phyloP scores from a whole-genome alignment of 768 basidiomycete genomes.

The Glaciozyma antarctica region DNA sequence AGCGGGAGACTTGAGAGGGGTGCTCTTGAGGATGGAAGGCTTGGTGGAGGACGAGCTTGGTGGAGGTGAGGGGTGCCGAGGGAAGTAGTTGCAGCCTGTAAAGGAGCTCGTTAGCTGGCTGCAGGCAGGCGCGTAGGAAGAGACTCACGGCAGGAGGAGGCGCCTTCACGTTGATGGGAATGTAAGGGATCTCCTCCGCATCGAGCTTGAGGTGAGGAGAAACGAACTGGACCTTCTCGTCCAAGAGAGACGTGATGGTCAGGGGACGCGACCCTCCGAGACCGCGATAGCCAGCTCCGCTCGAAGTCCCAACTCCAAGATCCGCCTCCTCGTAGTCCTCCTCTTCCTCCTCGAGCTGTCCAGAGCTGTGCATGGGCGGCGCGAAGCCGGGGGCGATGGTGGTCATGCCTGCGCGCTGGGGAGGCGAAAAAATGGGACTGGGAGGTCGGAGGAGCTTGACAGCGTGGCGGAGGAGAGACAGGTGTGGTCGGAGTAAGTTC shows the following conservation, averaged over 20 bases:
- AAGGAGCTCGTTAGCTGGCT: not conserved
- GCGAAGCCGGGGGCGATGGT: not conserved
- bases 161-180: slow-evolving; percentile 20
- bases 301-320: slow-evolving; percentile 16
- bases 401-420: too few species aligned
- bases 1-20: not conserved
- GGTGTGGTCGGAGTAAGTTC: too few species aligned
- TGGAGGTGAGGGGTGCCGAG: slow-evolving; percentile 5
- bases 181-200: slow-evolving; percentile 27
- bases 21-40: not conserved
- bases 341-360: not conserved
- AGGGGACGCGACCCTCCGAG: slow-evolving; percentile 7
- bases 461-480: too few species aligned
- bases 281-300: not conserved
- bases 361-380: not conserved
- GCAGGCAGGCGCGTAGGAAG: not conserved
- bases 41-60: not conserved
- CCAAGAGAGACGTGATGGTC: slow-evolving; percentile 20
- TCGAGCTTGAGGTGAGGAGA: not conserved
- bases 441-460: too few species aligned
- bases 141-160: not conserved
- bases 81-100: not conserved
- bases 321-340: slow-evolving; percentile 2
- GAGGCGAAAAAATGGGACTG: too few species aligned
- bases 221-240: slow-evolving; percentile 19